Evolutionary conservation across 768 basidiomycete species (phyloP), one percentile per base, ranked within the genome.

Genomic region (Mycena albidolilacea): DNA sequence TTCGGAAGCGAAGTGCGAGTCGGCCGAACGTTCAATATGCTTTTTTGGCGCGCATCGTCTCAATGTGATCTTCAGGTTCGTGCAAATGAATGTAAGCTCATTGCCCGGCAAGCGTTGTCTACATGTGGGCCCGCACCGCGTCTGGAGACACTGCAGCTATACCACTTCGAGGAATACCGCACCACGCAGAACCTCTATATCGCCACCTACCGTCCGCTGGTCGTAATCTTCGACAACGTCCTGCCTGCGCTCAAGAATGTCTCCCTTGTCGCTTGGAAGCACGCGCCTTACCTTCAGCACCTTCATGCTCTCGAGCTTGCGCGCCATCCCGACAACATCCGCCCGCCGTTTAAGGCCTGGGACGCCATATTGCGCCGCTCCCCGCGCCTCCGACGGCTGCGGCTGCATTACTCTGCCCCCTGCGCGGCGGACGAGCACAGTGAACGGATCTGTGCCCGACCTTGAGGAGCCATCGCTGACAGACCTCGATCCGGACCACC

Each of bases 371-470:
- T 91, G n/a, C 83, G 83, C 37, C 78, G 78, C 21, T 88, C 88
- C 72, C 88, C 89, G 8, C 78, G 82, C 37, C 82, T 90, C 63
- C 80, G 82, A 61, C 85, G 82, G 6, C 83, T 91, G 35, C 84
- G 84, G 46, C 80, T 92, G 38, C 88, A 90, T 78, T 91, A 91
- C 77, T 90, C 90, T 30, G 91, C 90, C 39, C 90, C 91, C 2
- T 80, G 80, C 54, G 70, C 77, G 5, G 70, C 74, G 30, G 70
- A 72, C 55, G 70, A 63, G 15, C 68, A 21, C 48, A 59, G 60
- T 38, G 69, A 84, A 15, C 79, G 80, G 55, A 82, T 88, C 46
- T 59, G 76, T 87, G 54, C 80, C 82, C 7, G 78, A 79, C 9
- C 82, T 92, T 43, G 74, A 78, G 60, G 87, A 87, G 54, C 83